These are phyloP conservation scores for Sclerotinia glacialis DNA, from an alignment of 2,329 filamentous ascomycete genomes.

Conservation along the genomic window DNA sequence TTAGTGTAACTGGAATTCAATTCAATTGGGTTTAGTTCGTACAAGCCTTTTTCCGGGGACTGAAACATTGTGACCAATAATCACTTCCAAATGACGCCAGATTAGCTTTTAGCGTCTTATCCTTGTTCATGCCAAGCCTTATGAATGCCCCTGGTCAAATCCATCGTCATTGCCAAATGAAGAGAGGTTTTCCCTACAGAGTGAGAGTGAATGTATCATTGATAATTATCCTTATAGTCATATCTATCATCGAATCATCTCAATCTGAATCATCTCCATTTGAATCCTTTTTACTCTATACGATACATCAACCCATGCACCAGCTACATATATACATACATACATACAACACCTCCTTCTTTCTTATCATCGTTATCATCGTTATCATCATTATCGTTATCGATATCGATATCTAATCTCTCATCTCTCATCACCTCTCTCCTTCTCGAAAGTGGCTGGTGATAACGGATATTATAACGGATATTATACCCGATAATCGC, in stretches of 20 bases:
- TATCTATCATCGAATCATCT: no score
- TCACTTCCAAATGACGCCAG: not conserved
- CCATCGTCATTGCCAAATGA: slow-evolving; percentile 13
- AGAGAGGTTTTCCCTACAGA: slow-evolving; percentile 12
- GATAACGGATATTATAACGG: no score
- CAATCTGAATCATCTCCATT: no score
- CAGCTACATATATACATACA: no score
- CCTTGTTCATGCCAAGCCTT: not conserved
- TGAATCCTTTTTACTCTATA: not conserved
- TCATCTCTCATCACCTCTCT: not conserved
- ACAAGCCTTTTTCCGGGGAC: slow-evolving; percentile 12
- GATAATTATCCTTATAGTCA: no score
- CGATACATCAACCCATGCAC: not conserved
- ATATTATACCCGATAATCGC: no score
- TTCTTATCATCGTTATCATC: not conserved
- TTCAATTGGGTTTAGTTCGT: not conserved
- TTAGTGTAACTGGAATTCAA: not conserved
- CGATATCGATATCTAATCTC: not conserved
- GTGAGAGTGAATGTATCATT: no score
- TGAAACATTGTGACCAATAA: slow-evolving; percentile 16
- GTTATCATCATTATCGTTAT: not conserved
- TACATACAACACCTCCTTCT: not conserved
- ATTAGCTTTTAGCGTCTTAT: not conserved
- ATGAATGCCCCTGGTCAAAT: not conserved
- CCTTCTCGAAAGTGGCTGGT: not conserved